Evolutionary conservation across 164 flowering plant genomes (phyloP).

Genomic region (Litsea cubeba): DNA sequence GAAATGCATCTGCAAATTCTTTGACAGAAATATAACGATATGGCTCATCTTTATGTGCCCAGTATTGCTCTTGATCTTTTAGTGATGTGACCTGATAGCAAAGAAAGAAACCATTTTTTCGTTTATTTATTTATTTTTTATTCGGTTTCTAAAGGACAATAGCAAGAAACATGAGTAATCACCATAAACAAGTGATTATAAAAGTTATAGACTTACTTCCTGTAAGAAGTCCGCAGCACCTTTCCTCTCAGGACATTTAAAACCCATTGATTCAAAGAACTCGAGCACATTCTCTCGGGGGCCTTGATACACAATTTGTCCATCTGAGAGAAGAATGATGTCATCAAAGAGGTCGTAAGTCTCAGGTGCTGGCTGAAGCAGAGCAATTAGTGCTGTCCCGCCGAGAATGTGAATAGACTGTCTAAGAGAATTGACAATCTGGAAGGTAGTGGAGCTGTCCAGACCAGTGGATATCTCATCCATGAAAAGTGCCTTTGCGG

Average conservation of each 20-base stretch:
- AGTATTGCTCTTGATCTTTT: slow-evolving; percentile 33
- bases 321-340: slow-evolving; percentile 65
- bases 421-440: slow-evolving; percentile 54
- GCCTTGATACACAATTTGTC: slow-evolving; percentile 68
- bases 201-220: slow-evolving; percentile 21
- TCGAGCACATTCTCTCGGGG: slow-evolving; percentile 56
- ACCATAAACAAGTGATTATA: neutral
- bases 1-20: slow-evolving; percentile 30
- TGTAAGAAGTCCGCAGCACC: slow-evolving; percentile 37
- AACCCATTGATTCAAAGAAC: slow-evolving; percentile 47
- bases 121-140: neutral
- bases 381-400: slow-evolving; percentile 63
- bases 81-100: slow-evolving; percentile 27
- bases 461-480: slow-evolving; percentile 40
- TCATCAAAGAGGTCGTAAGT: slow-evolving; percentile 71
- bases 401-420: slow-evolving; percentile 50
- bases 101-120: neutral
- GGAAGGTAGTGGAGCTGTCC: slow-evolving; percentile 60
- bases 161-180: neutral
- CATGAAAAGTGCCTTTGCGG: slow-evolving; percentile 28
- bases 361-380: slow-evolving; percentile 84
- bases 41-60: slow-evolving; percentile 23
- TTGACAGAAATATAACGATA: slow-evolving; percentile 23
- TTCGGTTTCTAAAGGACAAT: neutral
- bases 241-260: slow-evolving; percentile 35